Percentiles rank a stretch among this genome's conserved stretches.
Conservation (phyloP, 2,329 filamentous ascomycete species). For the Leptodontidium sp. region DNA sequence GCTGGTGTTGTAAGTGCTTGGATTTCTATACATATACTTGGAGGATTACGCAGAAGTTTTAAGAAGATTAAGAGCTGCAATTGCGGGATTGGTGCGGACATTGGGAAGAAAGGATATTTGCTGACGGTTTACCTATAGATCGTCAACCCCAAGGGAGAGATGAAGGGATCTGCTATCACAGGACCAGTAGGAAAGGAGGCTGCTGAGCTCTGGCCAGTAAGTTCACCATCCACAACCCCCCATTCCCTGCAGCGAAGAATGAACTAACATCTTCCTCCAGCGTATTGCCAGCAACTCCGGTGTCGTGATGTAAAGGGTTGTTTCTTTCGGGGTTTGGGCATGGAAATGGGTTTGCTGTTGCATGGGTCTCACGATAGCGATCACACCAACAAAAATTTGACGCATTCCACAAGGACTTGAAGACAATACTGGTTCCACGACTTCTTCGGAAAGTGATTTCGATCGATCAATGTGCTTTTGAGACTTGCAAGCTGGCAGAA, state of each 20-base stretch:
- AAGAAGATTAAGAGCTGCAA: neutral
- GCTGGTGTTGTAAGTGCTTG: slow-evolving; percentile 86
- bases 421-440: neutral
- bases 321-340: slow-evolving; percentile 45
- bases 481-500: neutral
- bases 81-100: neutral
- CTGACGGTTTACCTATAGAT: slow-evolving; percentile 68
- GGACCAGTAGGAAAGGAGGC: slow-evolving; percentile 99
- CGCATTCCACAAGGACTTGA: slow-evolving; percentile 27
- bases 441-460: neutral
- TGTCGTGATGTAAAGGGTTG: slow-evolving; percentile 92
- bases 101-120: slow-evolving; percentile 21
- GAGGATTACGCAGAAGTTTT: neutral
- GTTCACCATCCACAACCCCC: slow-evolving; percentile 49
- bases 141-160: slow-evolving; percentile 99
- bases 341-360: slow-evolving; percentile 37
- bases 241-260: slow-evolving; percentile 39
- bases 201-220: slow-evolving; percentile 98
- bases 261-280: slow-evolving; percentile 53
- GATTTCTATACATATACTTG: slow-evolving; percentile 13
- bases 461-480: neutral
- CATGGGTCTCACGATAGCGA: slow-evolving; percentile 36
- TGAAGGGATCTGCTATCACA: slow-evolving; percentile 99
- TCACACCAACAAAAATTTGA: slow-evolving; percentile 31
- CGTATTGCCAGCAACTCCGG: slow-evolving; percentile 99